Evolutionary conservation across 2,329 filamentous ascomycete species (phyloP), one percentile per base, ranked within the genome.

Genomic region (Colletotrichum godetiae): DNA sequence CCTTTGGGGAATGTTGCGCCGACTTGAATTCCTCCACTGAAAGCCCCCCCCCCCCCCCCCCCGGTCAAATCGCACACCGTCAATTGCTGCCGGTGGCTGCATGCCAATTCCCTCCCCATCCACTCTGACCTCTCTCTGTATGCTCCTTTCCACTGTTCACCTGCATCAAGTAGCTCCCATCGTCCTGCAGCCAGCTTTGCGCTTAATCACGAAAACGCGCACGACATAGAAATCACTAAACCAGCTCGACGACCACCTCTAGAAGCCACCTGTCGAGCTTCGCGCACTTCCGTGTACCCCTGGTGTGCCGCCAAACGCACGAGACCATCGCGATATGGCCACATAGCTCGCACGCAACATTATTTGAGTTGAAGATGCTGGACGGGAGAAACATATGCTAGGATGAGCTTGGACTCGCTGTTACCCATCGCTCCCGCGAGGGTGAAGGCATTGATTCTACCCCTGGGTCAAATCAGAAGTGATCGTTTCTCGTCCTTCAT

Each of bases 401-500:
- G 85, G 81, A 97, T 97, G 95, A 92, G 90, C 86, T 89, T 94
- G 85, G 96, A 98, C 87, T 92, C 94, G 83, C 91, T 98, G 82
- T 93, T 95, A 82, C 95, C 96, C 84, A 92, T 95, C 86, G 94
- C 95, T 84, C 95, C 95, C 81, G 96, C 95, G 86, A 93, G 94
- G 88, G 91, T 98, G 81, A 94, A 94, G 86, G 94, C 93, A 75
- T 90, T 98, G 78, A 90, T 98, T 73, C 87, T 98, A 74, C 97
- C 97, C 67, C 88, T 97, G 77, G 96, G 96, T 66, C 92, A 91
- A 80, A 97, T 98, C 82, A 95, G 92, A 81, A 91, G 92, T 74
- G 92, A 93, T 66, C 91, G 94, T 73, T 98, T 98, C 83, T 84
- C 92, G 77, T 88, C 89, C 76, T 97, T 98, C 81, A 89, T 96